Base-by-base conservation (phyloP, 1,139 yeast species). In the Debaryomyces nepalensis region DNA sequence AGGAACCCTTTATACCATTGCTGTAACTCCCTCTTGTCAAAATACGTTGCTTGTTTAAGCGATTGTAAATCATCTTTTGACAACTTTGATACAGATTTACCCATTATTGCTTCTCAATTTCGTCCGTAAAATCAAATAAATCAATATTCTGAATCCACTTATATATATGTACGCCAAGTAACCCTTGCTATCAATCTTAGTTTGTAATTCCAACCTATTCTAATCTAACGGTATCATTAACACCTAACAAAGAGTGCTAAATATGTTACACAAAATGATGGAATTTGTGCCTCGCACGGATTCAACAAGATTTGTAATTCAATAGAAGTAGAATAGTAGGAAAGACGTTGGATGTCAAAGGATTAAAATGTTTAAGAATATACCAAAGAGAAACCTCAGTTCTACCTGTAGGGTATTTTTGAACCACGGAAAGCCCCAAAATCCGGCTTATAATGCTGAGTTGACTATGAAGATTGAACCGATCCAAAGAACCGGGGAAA, bases 1-100 rank as follows among this genome's bases (percentile, higher is more conserved):
- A 87, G 73, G 56, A 93, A 93, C 3, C 98, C 98, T 62, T 90
- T 91, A 63, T 91, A 93, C 99, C 99, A 93, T 60, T 91, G 99
- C 63, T 93, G 98, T 39, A 95, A 79, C 61, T 95, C 99, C 52
- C 96, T 76, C 45, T 93, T 82, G 60, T 93, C 97, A 61, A 95
- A 95, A 59, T 89, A 86, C 0, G 99, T 95, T 23, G 90, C 86
- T 58, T 82, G 84, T 62, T 87, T 87, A 51, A 95, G 80, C 46
- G 85, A 82, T 44, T 85, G 79, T 42, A 95, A 77, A 57, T 95
- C 98, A 55, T 95, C 99, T 57, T 85, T 89, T 19, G 96, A 87
- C 43, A 95, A 70, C 61, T 91, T 95, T 16, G 97, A 89, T 12
- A 95, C 95, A 20, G 96, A 87, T 56, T 91, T 91, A 9, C 99